A percentile compares a stretch with the other conserved stretches of the same genome.
phyloP scores from a whole-genome alignment of 768 basidiomycete genomes.

The Pleurotus eryngii region DNA sequence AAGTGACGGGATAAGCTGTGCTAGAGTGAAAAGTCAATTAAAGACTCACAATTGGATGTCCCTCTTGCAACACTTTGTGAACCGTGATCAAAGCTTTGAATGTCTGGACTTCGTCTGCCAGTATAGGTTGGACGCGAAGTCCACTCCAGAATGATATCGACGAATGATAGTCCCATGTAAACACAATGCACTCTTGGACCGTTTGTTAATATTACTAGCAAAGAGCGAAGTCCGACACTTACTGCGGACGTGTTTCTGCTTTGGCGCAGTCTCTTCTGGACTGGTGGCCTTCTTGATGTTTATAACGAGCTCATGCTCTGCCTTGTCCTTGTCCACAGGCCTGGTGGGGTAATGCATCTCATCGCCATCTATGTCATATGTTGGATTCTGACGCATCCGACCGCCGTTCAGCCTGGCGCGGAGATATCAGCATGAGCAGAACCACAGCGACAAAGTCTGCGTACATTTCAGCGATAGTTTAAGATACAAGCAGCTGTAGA shows the following conservation, averaged over 20 bases:
- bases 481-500: not conserved
- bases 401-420: constrained; percentile 37
- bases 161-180: constrained; percentile 99
- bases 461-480: constrained; percentile 2
- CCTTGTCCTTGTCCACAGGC: constrained; percentile 98
- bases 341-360: constrained; percentile 94
- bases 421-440: not conserved
- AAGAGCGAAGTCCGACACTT: constrained; percentile 27
- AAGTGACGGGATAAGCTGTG: constrained; percentile 9
- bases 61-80: constrained; percentile 97
- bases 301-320: constrained; percentile 87
- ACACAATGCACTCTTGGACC: constrained; percentile 88
- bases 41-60: constrained; percentile 78
- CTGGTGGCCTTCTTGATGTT: constrained; percentile 99
- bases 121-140: constrained; percentile 92
- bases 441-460: not conserved
- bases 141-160: constrained; percentile 98
- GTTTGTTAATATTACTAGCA: constrained; percentile 7
- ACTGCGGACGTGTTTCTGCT: constrained; percentile 99
- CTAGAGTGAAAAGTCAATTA: constrained; percentile 3
- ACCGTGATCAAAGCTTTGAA: constrained; percentile 98
- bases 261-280: constrained; percentile 93
- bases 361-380: constrained; percentile 65
- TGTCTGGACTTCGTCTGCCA: constrained; percentile 96
- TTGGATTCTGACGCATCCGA: constrained; percentile 28